Evolutionary conservation across 108 stramenopile species (phyloP), one percentile per base, ranked within the genome.

Genomic region (Fistulifera pelliculosa): DNA sequence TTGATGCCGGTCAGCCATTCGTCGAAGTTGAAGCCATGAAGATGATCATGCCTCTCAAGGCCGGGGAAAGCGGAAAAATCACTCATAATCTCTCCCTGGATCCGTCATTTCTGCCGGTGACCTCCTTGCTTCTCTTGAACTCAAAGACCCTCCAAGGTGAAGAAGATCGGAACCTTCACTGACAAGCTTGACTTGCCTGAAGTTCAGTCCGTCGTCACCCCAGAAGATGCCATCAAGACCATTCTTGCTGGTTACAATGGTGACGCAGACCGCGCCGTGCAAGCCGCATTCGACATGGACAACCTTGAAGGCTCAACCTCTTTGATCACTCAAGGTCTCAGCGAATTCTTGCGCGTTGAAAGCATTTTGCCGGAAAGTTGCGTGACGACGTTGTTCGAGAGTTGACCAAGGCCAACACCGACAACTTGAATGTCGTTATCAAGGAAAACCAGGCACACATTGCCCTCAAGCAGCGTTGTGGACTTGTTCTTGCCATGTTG

Each of bases 11-110:
- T 0, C 68, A 93, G 58, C 90, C 97, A 11, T 98, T 68, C 60
- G 94, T 96, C 38, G 97, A 98, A 64, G 94, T 94, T 25, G 91
- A 96, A 52, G 93, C 90, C 2, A 94, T 94, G 93, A 94, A 94
- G 74, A 94, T 94, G 93, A 94, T 94, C 60, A 94, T 94, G 84
- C 84, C 93, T 18, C 74, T 98, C 50, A 94, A 94, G 79, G 90
- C 95, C 10, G 71, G 88, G 26, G 97, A 98, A 61, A 81, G 85
- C 52, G 97, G 97, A 63, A 93, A 85, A 67, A 91, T 98, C 62
- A 81, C 68, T 27, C 94, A 92, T 71, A 77, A 72, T 55, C 77
- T 96, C 58, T 85, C 88, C 88, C 94, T 42, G 97, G 97, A 43
- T 84, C 94, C 24, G 94, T 98, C 50, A 96, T 98, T 57, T 68